These are phyloP conservation scores for Rhododendron griersonianum DNA, from an alignment of 148 eudicot species.

Conservation along the genomic window DNA sequence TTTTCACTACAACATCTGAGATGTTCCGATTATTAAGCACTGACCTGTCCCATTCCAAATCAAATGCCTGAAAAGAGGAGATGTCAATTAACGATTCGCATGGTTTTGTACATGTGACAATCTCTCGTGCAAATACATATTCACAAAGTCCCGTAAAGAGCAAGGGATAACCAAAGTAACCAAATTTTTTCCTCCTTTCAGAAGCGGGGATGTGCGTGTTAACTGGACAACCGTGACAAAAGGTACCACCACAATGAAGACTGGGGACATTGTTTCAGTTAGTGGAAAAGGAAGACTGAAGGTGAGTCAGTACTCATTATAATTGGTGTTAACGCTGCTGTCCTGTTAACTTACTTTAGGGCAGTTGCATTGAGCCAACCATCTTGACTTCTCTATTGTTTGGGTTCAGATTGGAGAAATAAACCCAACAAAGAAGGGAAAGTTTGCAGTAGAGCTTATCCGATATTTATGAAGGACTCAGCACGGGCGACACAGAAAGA, in stretches of 20 bases:
- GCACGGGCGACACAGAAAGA: neutral
- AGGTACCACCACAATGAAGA: slow-evolving; percentile 58
- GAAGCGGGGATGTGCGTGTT: slow-evolving; percentile 79
- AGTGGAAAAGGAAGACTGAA: slow-evolving; percentile 84
- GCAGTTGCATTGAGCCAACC: neutral
- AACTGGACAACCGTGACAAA: slow-evolving; percentile 76
- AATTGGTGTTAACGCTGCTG: neutral
- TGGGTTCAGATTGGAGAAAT: slow-evolving; percentile 78
- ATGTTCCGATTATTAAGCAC: neutral
- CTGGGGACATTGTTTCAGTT: slow-evolving; percentile 78
- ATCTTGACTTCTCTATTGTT: neutral
- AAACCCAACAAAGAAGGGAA: slow-evolving; percentile 75
- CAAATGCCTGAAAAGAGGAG: neutral
- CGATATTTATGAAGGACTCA: slow-evolving; percentile 35
- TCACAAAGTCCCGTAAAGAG: neutral
- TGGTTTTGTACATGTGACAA: neutral
- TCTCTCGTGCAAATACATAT: neutral
- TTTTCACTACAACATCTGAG: neutral
- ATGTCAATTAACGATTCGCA: neutral
- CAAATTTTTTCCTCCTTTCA: slow-evolving; percentile 17
- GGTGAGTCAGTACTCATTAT: slow-evolving; percentile 32
- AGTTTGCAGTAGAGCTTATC: slow-evolving; percentile 73
- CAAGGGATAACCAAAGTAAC: neutral
- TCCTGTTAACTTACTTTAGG: neutral
- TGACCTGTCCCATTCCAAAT: neutral